Percentiles rank a stretch among this genome's conserved stretches.
Evolutionary conservation across 441 rosid species (phyloP).

Genomic region (Aquilaria agallochum): DNA sequence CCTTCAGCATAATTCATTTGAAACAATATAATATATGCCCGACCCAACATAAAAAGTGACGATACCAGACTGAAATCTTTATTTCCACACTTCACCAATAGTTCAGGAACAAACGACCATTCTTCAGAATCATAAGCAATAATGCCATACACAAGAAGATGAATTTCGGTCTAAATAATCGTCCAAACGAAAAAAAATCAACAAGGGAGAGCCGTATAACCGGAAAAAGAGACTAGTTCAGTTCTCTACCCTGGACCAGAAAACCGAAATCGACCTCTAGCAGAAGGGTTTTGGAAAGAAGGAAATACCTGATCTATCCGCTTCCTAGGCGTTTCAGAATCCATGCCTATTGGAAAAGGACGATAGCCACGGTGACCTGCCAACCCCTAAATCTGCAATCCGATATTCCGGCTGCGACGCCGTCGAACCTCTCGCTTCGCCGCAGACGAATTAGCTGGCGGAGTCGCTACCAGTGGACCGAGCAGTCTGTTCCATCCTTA

Average conservation of each 20-base stretch:
- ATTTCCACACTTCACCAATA: not conserved
- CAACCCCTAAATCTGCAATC: conserved; percentile 23
- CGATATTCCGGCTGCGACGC: conserved; percentile 18
- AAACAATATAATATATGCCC: not conserved
- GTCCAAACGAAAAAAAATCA: too few species aligned
- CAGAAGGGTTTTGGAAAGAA: not conserved
- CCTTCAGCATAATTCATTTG: not conserved
- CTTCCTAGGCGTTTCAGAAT: conserved; percentile 49
- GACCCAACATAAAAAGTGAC: not conserved
- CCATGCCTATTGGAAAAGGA: conserved; percentile 38
- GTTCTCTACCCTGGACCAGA: not conserved
- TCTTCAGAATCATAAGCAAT: not conserved
- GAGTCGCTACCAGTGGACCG: conserved; percentile 15
- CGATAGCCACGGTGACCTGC: conserved; percentile 24
- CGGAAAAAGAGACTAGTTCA: conserved; percentile 6
- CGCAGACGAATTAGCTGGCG: conserved; percentile 22
- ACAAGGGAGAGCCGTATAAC: too few species aligned
- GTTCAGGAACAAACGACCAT: not conserved
- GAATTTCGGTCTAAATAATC: conserved; percentile 5
- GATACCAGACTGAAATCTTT: not conserved
- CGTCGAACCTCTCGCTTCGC: conserved; percentile 14
- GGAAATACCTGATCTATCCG: conserved; percentile 72
- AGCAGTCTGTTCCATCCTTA: not conserved
- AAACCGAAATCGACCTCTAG: conserved; percentile 2
- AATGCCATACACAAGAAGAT: conserved; percentile 3